A percentile compares a stretch with the other conserved stretches of the same genome.
These are phyloP conservation scores for Alternaria infectoria DNA, from an alignment of 2,329 filamentous ascomycete species.

Conservation along the genomic window DNA sequence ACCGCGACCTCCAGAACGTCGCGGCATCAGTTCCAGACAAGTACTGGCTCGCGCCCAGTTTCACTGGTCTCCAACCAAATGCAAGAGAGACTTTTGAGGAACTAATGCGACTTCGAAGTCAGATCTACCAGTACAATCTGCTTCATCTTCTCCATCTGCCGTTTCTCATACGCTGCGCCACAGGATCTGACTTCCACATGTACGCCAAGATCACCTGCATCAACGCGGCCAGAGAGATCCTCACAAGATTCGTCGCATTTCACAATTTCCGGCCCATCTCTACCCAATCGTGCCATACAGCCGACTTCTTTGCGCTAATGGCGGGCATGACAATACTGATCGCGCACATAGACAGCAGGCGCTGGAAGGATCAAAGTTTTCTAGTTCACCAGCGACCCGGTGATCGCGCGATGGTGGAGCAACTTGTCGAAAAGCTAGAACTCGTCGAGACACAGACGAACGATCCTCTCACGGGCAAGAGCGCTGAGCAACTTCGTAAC, in stretches of 20 bases:
- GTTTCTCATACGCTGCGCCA: constrained; percentile 18
- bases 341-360: constrained; percentile 22
- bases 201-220: constrained; percentile 17
- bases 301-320: constrained; percentile 28
- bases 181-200: neutral
- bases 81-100: constrained; percentile 12
- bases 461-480: constrained; percentile 16
- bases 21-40: constrained; percentile 15
- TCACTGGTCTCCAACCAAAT: constrained; percentile 2
- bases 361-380: neutral
- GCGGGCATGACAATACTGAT: constrained; percentile 25
- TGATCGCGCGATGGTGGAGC: constrained; percentile 26
- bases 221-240: constrained; percentile 20
- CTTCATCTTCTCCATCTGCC: constrained; percentile 26
- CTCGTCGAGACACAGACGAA: neutral
- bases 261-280: constrained; percentile 10
- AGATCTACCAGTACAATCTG: constrained; percentile 24
- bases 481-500: constrained; percentile 15
- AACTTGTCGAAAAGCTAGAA: constrained; percentile 18
- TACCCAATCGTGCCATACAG: constrained; percentile 15
- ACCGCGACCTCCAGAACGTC: constrained; percentile 13
- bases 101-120: constrained; percentile 13
- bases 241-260: constrained; percentile 19
- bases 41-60: neutral
- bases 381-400: constrained; percentile 19